Conservation (phyloP, 1,139 yeast species). For the Pichia terricola region DNA sequence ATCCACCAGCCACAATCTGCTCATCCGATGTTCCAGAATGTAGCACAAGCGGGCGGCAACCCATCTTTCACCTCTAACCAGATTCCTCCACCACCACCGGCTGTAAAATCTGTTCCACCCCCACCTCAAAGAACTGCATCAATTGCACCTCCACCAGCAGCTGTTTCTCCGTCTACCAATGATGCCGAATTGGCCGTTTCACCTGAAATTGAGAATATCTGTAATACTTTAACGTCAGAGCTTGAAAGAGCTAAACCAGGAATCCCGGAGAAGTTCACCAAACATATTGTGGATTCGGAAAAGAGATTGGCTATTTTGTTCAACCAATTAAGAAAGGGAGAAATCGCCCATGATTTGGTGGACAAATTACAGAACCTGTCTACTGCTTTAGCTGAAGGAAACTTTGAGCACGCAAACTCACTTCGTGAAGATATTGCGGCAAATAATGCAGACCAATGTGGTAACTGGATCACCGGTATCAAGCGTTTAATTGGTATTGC, state of each 20-base stretch:
- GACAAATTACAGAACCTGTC: slow-evolving; percentile 44
- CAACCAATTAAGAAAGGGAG: slow-evolving; percentile 68
- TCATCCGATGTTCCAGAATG: slow-evolving; percentile 5
- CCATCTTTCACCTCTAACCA: slow-evolving; percentile 11
- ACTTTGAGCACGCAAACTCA: slow-evolving; percentile 52
- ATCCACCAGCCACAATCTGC: background rate
- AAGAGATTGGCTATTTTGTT: slow-evolving; percentile 69
- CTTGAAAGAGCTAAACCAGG: slow-evolving; percentile 58
- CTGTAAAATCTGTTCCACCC: background rate
- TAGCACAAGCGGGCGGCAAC: background rate
- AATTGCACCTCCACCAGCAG: slow-evolving; percentile 12
- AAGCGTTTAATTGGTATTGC: slow-evolving; percentile 74
- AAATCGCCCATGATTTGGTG: slow-evolving; percentile 50
- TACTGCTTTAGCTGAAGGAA: slow-evolving; percentile 40
- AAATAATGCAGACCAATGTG: slow-evolving; percentile 63
- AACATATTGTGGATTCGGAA: slow-evolving; percentile 74
- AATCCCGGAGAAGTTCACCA: slow-evolving; percentile 65
- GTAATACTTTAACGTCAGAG: slow-evolving; percentile 42
- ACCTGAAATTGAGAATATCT: slow-evolving; percentile 48
- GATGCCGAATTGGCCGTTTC: slow-evolving; percentile 20
- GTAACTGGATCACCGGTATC: slow-evolving; percentile 91
- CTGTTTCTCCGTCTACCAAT: slow-evolving; percentile 6
- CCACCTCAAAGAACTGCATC: slow-evolving; percentile 15
- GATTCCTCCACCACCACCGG: background rate
- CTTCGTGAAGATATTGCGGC: slow-evolving; percentile 55